Base-by-base conservation (phyloP, 2,329 filamentous ascomycete species). In the Rhexocercosporidium sp. region DNA sequence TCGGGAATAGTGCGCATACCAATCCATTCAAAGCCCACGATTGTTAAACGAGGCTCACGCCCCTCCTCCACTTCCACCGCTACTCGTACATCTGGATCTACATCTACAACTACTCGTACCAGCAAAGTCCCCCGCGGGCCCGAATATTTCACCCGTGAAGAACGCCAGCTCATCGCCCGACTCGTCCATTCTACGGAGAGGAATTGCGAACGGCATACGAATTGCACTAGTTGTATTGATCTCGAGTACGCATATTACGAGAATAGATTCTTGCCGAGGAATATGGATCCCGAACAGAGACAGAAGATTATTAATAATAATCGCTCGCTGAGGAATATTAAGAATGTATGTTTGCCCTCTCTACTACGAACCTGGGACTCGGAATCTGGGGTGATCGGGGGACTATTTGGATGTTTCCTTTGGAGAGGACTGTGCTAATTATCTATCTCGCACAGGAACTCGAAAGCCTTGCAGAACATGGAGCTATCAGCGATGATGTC, bases 381-480 rank as follows among this genome's bases (percentile, higher is more conserved):
- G 41, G 16, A 44, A n/a, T n/a, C n/a, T 18, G 41, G 41, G 8
- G 41, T n/a, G 16, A n/a, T 9, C 16, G 12, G 18, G 39, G 39
- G 18, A 16, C 9, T 44, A 16, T 3, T 16, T 44, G 41, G 41
- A 14, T 18, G 39, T 12, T 41, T 12, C 20, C 62, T 27, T 37
- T n/a, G 20, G 7, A 1, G 37, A 18, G 20, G 27, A 34, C 25
- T 16, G 18, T 67, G 41, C 74, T 75, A 67, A 73, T 54, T 20
- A 51, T 47, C 39, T 27, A 4, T 7, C 16, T 14, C 14, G 4
- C 11, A 41, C 73, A 97, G 94, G 94, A 97, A 82, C 91, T 97
- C 68, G 94, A 97, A 80, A 92, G 90, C 73, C 92, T 98, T 69
- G 87, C 93, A 73, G 94, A 97, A 78, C 88, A 91, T 76, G 90